phyloP scores from a whole-genome alignment of 345 rosid genomes.

The Populus nigra region DNA sequence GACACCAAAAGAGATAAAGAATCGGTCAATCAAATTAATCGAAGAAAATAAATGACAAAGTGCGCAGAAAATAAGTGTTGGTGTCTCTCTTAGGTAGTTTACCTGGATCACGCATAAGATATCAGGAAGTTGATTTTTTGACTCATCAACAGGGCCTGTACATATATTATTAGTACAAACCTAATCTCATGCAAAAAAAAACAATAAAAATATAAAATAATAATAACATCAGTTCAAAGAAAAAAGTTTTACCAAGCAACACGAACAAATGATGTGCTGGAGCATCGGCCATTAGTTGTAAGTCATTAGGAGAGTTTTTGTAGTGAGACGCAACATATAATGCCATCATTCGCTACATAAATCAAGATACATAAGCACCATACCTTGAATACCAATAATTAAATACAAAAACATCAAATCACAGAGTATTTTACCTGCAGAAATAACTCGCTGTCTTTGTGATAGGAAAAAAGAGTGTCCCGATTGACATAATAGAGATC shows the following conservation, averaged over 20 bases:
- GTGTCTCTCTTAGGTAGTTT: neutral
- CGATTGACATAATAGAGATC: constrained; percentile 89
- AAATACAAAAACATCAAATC: neutral
- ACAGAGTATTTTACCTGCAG: constrained; percentile 24
- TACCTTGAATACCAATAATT: neutral
- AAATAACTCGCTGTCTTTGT: constrained; percentile 90
- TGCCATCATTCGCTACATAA: constrained; percentile 93
- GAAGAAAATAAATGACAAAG: neutral
- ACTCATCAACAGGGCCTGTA: constrained; percentile 95
- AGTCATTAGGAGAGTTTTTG: constrained; percentile 96
- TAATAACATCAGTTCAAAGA: constrained; percentile 11
- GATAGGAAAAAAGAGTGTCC: constrained; percentile 89
- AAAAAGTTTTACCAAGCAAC: constrained; percentile 59
- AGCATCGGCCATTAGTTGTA: constrained; percentile 97
- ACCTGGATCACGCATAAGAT: constrained; percentile 97
- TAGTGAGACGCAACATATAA: constrained; percentile 94
- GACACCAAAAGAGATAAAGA: neutral
- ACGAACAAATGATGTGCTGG: constrained; percentile 98
- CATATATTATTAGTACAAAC: constrained; percentile 12
- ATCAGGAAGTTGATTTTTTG: constrained; percentile 81
- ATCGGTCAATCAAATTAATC: neutral
- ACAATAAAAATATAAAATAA: neutral
- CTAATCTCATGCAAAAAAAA: constrained; percentile 1
- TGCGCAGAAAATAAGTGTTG: neutral
- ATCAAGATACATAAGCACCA: constrained; percentile 24